Evolutionary conservation across 2,329 filamentous ascomycete species (phyloP).

Genomic region (Penicillium sp.): DNA sequence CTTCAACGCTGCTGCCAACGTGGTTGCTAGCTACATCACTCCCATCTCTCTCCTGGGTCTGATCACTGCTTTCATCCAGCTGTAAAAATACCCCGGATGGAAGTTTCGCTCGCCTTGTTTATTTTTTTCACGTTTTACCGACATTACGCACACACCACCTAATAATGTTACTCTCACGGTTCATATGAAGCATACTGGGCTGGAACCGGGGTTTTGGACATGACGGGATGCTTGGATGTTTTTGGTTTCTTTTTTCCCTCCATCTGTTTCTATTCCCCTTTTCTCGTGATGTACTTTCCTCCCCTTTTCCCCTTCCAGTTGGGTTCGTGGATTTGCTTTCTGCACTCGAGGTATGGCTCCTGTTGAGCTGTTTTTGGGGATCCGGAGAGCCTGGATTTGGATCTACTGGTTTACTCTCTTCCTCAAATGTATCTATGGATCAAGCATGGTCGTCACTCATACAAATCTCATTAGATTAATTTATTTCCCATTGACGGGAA

Average conservation of each 20-base stretch:
- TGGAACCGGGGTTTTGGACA: conserved; percentile 23
- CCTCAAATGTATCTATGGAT: conserved; percentile 2
- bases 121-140: background rate
- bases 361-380: background rate
- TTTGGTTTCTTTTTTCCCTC: background rate
- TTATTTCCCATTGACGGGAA: background rate
- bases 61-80: conserved; percentile 32
- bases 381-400: background rate
- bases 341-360: background rate
- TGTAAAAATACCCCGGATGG: conserved; percentile 23
- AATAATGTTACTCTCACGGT: conserved; percentile 17
- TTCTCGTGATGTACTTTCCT: conserved; percentile 1
- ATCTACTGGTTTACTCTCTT: background rate
- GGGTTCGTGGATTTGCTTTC: background rate
- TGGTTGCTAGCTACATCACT: conserved; percentile 26
- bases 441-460: background rate
- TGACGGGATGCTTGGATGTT: conserved; percentile 13
- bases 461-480: background rate
- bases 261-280: conserved; percentile 5
- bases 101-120: background rate
- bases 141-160: background rate
- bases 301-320: background rate
- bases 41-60: conserved; percentile 27
- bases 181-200: conserved; percentile 24
- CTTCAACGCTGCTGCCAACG: conserved; percentile 22